These are phyloP conservation scores for Mycothermus thermophilus DNA, from an alignment of 495 filamentous ascomycete genomes.

Conservation along the genomic window DNA sequence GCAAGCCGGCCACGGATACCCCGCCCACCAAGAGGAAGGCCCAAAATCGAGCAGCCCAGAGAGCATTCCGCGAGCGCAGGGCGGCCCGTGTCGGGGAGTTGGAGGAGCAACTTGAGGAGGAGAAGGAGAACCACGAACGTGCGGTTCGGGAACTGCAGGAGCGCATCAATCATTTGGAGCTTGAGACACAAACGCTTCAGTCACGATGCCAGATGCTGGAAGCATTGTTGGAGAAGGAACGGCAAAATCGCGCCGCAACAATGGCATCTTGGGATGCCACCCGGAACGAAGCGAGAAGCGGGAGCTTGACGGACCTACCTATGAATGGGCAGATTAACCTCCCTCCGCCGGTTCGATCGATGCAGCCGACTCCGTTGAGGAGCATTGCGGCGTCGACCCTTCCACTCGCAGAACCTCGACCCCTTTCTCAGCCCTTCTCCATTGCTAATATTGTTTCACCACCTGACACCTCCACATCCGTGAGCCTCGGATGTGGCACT, in stretches of 20 bases:
- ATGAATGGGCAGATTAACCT: no score
- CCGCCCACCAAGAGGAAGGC: slow-evolving; percentile 86
- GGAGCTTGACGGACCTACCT: no score
- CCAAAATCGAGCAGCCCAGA: slow-evolving; percentile 85
- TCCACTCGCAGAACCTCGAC: slow-evolving; percentile 16
- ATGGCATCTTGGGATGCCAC: slow-evolving; percentile 11
- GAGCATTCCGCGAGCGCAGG: slow-evolving; percentile 77
- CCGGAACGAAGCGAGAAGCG: slow-evolving; percentile 7
- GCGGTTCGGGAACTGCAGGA: slow-evolving; percentile 32
- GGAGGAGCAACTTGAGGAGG: slow-evolving; percentile 66
- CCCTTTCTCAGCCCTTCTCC: slow-evolving; percentile 23
- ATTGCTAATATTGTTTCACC: slow-evolving; percentile 38
- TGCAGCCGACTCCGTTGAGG: slow-evolving; percentile 10
- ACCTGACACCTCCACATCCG: slow-evolving; percentile 18
- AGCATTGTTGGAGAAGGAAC: slow-evolving; percentile 29
- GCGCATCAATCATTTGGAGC: slow-evolving; percentile 30
- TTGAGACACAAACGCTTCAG: slow-evolving; percentile 31
- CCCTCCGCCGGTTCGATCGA: slow-evolving; percentile 11
- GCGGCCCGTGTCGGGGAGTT: slow-evolving; percentile 75
- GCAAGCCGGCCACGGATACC: slow-evolving; percentile 83
- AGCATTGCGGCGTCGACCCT: not conserved
- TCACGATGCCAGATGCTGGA: slow-evolving; percentile 30
- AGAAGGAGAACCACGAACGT: slow-evolving; percentile 35
- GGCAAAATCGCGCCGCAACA: slow-evolving; percentile 14
- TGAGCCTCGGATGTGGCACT: slow-evolving; percentile 33